Evolutionary conservation across 2,329 filamentous ascomycete species (phyloP).

Genomic region (Sclerotinia spermophila): DNA sequence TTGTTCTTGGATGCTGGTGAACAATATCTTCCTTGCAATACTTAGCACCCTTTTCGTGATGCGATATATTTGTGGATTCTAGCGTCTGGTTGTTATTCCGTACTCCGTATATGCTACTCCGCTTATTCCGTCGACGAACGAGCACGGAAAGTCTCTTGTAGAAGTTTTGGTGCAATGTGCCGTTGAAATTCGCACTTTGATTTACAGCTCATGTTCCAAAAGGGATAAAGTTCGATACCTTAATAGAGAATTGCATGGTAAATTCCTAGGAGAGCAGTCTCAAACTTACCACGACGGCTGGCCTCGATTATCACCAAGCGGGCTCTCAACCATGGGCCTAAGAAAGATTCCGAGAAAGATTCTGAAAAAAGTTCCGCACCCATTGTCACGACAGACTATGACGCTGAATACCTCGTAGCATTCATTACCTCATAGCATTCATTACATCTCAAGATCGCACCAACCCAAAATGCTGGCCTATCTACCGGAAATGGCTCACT

Average conservation of each 20-base stretch:
- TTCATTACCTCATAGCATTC: conserved; percentile 24
- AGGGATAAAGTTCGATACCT: background rate
- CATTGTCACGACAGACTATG: background rate
- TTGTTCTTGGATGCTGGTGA: background rate
- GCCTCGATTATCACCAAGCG: background rate
- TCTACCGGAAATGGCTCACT: background rate
- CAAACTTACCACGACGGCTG: background rate
- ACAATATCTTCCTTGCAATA: background rate
- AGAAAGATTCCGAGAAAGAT: background rate
- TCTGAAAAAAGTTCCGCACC: background rate
- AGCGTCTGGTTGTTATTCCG: background rate
- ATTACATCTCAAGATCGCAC: conserved; percentile 33
- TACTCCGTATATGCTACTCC: background rate
- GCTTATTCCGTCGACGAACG: background rate
- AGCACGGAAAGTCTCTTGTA: background rate
- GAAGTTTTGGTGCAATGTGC: background rate
- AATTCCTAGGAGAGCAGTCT: background rate
- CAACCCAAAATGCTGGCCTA: conserved; percentile 33
- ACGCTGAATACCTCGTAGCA: conserved; percentile 24
- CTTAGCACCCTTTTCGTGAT: background rate
- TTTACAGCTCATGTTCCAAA: background rate
- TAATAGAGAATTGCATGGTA: background rate
- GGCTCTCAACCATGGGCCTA: background rate
- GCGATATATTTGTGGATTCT: background rate
- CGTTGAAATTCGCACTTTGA: background rate